Base-by-base conservation (phyloP, 2,329 filamentous ascomycete species). In the Colletotrichum zoysiae region DNA sequence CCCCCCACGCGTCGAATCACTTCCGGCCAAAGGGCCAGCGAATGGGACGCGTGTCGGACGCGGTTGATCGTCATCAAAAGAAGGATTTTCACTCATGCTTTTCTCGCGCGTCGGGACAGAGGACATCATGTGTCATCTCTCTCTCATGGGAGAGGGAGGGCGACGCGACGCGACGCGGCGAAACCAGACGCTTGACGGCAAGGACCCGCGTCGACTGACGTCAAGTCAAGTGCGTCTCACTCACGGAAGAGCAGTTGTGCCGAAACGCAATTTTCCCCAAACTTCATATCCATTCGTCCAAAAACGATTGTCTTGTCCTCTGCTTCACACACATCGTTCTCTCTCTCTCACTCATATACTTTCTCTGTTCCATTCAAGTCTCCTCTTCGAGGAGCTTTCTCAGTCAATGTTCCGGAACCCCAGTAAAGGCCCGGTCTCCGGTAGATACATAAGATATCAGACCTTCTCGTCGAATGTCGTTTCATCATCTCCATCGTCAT, bases 401-500 rank as follows among this genome's bases (percentile, higher is more conserved):
- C 42, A 40, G 46, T 65, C 46, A 60, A 50, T 44, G 57, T 56
- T 40, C 30, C 58, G 65, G 53, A 55, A 46, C 46, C 60, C 33
- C 53, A 58, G n/a, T 30, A 26, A 42, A 59, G 58, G 42, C 65
- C 48, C 66, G 46, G 65, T 50, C 55, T 65, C 42, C 59, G 51
- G 23, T 64, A 69, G 40, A 56, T 64, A 68, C 60, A 58, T 51
- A 53, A 60, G 38, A 63, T 57, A 30, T 71, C 46, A 60, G 65
- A 72, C 70, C 23, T 69, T 42, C 60, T 60, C 51, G 42, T 71
- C 67, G 58, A 60, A 50, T 62, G 44, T 71, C 70, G 70, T 73
- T 48, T 71, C 67, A 58, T 73, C 70, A 57, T 73, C 42, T 71
- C 70, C 67, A 44, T 71, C 70, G 62, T 73, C 70, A 71, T 71